These are phyloP conservation scores for Triadica sebifera DNA, from an alignment of 345 rosid genomes.

Conservation along the genomic window DNA sequence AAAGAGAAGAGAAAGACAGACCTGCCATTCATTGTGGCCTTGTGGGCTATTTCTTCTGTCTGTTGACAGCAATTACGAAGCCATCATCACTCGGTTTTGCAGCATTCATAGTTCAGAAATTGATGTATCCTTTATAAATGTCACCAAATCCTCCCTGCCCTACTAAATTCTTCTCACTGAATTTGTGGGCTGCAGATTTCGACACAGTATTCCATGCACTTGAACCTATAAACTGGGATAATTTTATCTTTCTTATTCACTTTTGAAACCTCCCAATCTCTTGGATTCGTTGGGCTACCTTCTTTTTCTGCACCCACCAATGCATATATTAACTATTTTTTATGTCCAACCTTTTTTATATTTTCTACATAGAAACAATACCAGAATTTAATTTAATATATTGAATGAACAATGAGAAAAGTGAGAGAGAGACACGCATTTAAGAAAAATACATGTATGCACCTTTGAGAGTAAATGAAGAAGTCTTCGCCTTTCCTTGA, in stretches of 20 bases:
- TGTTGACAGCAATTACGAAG: slow-evolving; percentile 9
- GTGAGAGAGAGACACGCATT: too few species aligned
- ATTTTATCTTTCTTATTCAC: slow-evolving; percentile 12
- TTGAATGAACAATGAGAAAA: not conserved
- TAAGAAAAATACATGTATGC: not conserved
- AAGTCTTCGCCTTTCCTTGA: not conserved
- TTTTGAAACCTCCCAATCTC: slow-evolving; percentile 8
- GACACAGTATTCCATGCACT: slow-evolving; percentile 25
- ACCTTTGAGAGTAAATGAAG: not conserved
- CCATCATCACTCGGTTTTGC: slow-evolving; percentile 11
- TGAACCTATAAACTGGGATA: slow-evolving; percentile 17
- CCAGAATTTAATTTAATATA: not conserved
- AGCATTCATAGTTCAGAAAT: slow-evolving; percentile 1
- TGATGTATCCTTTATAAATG: slow-evolving; percentile 8
- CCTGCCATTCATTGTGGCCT: slow-evolving; percentile 5
- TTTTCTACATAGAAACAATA: too few species aligned
- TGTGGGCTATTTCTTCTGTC: slow-evolving; percentile 10
- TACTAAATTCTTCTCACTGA: slow-evolving; percentile 10
- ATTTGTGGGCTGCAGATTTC: slow-evolving; percentile 12
- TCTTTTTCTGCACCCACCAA: not conserved
- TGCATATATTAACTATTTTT: too few species aligned
- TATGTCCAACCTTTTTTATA: too few species aligned
- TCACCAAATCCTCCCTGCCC: slow-evolving; percentile 8
- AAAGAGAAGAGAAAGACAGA: too few species aligned
- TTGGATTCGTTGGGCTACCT: slow-evolving; percentile 4